These are phyloP conservation scores for Cystofilobasidium bisporidii DNA, from an alignment of 768 basidiomycete species.

Conservation along the genomic window DNA sequence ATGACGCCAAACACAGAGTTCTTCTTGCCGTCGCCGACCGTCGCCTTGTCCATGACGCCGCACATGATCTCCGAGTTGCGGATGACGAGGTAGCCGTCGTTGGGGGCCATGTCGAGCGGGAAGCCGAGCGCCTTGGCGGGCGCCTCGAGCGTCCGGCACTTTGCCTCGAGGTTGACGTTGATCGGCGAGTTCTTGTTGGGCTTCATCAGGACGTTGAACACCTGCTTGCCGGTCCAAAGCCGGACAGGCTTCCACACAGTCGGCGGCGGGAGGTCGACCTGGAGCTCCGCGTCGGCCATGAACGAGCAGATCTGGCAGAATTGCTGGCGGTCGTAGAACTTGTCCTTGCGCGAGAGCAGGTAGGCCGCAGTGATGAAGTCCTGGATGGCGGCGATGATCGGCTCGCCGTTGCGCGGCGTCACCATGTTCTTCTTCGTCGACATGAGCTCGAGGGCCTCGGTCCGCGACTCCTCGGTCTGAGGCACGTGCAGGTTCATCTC, in stretches of 20 bases:
- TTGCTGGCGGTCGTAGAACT: constrained; percentile 83
- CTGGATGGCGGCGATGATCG: constrained; percentile 97
- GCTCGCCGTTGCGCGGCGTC: constrained; percentile 95
- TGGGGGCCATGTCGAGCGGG: constrained; percentile 73
- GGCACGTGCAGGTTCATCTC: constrained; percentile 99
- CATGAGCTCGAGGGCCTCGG: constrained; percentile 96
- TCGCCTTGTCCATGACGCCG: constrained; percentile 97
- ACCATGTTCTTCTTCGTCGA: constrained; percentile 93
- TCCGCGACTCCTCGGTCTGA: constrained; percentile 95
- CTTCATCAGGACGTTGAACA: constrained; percentile 95
- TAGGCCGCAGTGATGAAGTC: constrained; percentile 99
- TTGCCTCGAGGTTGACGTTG: constrained; percentile 87
- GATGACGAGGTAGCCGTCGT: constrained; percentile 95
- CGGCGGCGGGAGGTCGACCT: constrained; percentile 92
- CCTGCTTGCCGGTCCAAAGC: constrained; percentile 96
- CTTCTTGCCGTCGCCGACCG: constrained; percentile 96
- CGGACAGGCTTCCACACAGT: constrained; percentile 84
- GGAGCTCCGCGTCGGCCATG: constrained; percentile 76
- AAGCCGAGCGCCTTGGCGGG: constrained; percentile 44
- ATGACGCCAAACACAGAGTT: constrained; percentile 98
- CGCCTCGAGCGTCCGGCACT: constrained; percentile 62
- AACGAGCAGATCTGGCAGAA: constrained; percentile 97
- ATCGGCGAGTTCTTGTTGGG: constrained; percentile 76
- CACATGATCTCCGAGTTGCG: constrained; percentile 99
- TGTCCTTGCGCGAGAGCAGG: constrained; percentile 83